Conservation (phyloP, 164 flowering plant species). For the Vitis cinerea region DNA sequence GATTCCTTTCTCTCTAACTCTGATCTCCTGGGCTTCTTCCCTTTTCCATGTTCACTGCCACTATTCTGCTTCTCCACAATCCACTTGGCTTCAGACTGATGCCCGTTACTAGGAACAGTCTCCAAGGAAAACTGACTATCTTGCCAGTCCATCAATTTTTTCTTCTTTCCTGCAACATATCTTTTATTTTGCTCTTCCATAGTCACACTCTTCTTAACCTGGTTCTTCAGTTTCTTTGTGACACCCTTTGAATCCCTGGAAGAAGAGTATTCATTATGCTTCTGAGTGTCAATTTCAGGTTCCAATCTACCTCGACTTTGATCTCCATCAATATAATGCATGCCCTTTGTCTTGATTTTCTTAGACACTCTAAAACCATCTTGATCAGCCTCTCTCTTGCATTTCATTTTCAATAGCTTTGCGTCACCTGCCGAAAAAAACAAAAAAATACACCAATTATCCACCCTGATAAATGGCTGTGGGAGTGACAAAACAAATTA, state of each 20-base stretch:
- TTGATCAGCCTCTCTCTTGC: slow-evolving; percentile 42
- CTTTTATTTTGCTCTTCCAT: slow-evolving; percentile 16
- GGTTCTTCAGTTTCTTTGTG: slow-evolving; percentile 20
- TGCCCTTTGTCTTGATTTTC: slow-evolving; percentile 51
- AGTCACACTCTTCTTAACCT: slow-evolving; percentile 20
- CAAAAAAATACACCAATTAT: slow-evolving; percentile 4
- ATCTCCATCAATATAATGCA: slow-evolving; percentile 30
- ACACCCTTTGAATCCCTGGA: slow-evolving; percentile 30
- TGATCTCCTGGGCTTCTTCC: slow-evolving; percentile 43
- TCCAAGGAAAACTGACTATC: slow-evolving; percentile 20
- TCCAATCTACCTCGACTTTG: not conserved
- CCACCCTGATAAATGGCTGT: not conserved
- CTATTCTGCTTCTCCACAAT: slow-evolving; percentile 20
- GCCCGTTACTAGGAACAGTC: slow-evolving; percentile 12
- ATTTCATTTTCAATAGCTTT: slow-evolving; percentile 37
- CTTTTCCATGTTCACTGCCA: slow-evolving; percentile 36
- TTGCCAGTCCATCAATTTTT: slow-evolving; percentile 32
- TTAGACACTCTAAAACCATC: slow-evolving; percentile 47
- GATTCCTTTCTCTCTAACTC: slow-evolving; percentile 40
- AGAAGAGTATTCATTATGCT: slow-evolving; percentile 14
- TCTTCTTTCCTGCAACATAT: slow-evolving; percentile 32
- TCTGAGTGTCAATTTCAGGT: too few species aligned
- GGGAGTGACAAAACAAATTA: slow-evolving; percentile 2
- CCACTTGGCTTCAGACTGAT: slow-evolving; percentile 20
- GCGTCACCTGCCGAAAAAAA: slow-evolving; percentile 42